Evolutionary conservation across 2,329 filamentous ascomycete genomes (phyloP).

Genomic region (Ceratocystis lukuohia): DNA sequence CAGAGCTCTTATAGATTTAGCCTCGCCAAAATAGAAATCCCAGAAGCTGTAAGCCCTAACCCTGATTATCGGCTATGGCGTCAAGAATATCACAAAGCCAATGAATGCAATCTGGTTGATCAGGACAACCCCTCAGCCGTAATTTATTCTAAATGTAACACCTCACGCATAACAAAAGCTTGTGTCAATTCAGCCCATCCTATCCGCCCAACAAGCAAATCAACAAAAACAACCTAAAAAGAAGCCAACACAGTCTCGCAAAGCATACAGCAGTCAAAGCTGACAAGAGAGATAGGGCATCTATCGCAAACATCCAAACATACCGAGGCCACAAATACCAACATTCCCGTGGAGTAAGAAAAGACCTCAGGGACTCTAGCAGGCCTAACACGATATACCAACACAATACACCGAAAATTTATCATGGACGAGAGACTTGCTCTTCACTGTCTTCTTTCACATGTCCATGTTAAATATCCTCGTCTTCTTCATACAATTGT

Average conservation of each 20-base stretch:
- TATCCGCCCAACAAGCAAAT: neutral
- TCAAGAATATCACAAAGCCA: neutral
- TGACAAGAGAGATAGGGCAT: neutral
- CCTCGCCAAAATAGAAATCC: neutral
- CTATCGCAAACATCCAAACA: neutral
- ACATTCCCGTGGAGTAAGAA: neutral
- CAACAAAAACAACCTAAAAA: neutral
- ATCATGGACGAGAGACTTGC: neutral
- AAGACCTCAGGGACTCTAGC: neutral
- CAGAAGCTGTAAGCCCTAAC: neutral
- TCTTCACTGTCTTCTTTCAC: neutral
- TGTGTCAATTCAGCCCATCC: neutral
- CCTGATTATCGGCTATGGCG: neutral
- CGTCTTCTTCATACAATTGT: conserved; percentile 24
- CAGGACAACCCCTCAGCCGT: neutral
- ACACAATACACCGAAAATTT: neutral
- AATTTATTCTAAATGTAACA: neutral
- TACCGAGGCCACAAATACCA: neutral
- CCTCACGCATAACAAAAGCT: neutral
- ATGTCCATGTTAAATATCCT: neutral
- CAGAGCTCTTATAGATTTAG: neutral
- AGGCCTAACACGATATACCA: neutral
- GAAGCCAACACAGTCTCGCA: neutral
- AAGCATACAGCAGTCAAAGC: neutral
- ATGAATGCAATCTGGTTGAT: neutral